Evolutionary conservation across 352 stramenopile species (phyloP).

Genomic region (Paralagenidium karlingii): DNA sequence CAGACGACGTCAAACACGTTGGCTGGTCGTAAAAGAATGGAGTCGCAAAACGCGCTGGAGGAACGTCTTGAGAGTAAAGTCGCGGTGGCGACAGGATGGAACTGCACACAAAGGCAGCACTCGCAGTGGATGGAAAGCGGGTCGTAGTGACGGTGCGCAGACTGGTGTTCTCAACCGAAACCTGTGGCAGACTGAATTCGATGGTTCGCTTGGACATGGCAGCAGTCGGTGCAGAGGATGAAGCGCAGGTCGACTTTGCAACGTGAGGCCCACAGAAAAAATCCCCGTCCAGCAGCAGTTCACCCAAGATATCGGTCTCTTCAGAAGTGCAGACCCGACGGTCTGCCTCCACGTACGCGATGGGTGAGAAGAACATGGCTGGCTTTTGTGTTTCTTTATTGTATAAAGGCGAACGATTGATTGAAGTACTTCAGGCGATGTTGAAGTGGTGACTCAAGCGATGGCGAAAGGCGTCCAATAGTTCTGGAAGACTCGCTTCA

Average conservation of each 20-base stretch:
- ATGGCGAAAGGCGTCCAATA: background rate
- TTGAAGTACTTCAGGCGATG: background rate
- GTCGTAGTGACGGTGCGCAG: constrained; percentile 18
- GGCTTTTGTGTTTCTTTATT: constrained; percentile 5
- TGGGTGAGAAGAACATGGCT: constrained; percentile 64
- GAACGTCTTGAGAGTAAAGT: constrained; percentile 68
- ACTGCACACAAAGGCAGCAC: constrained; percentile 34
- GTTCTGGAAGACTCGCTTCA: background rate
- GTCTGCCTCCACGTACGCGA: constrained; percentile 51
- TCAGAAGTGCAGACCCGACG: constrained; percentile 16
- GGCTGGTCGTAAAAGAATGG: constrained; percentile 73
- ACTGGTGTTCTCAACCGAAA: constrained; percentile 55
- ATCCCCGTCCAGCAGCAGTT: constrained; percentile 56
- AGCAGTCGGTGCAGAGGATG: constrained; percentile 6
- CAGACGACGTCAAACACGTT: too few relatives aligned
- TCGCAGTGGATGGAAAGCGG: constrained; percentile 18
- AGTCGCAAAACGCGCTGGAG: constrained; percentile 27
- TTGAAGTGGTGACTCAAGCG: background rate
- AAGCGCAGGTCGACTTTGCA: constrained; percentile 16
- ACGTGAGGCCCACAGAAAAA: constrained; percentile 46
- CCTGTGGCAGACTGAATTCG: constrained; percentile 56
- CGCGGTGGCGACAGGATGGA: constrained; percentile 59
- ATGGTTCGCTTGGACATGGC: constrained; percentile 30
- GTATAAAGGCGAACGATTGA: background rate
- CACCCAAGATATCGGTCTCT: constrained; percentile 62